These are phyloP conservation scores for Adansonia grandidieri DNA, from an alignment of 441 rosid genomes.

Conservation along the genomic window DNA sequence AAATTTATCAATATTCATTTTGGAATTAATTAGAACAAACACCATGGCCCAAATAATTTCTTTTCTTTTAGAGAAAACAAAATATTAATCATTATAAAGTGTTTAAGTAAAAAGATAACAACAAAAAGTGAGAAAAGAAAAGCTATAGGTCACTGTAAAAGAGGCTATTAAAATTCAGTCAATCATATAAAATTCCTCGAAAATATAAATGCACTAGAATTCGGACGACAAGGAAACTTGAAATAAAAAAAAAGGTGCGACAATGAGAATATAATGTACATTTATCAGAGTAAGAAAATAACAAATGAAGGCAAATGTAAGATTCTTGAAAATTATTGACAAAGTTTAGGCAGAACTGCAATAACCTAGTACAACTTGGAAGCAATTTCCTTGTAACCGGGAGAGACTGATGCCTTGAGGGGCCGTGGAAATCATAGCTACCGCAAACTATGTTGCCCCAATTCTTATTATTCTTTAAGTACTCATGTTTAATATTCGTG, in stretches of 20 bases:
- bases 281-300: not conserved
- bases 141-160: not conserved
- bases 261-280: conserved; percentile 22
- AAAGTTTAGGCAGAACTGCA: conserved; percentile 6
- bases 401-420: not conserved
- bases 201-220: not conserved
- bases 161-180: not conserved
- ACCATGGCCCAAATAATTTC: conserved; percentile 10
- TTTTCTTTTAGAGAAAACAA: not conserved
- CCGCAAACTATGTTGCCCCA: no score
- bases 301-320: not conserved
- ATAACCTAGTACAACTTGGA: conserved; percentile 9
- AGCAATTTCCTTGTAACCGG: conserved; percentile 16
- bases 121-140: not conserved
- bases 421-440: conserved; percentile 10
- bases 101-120: not conserved
- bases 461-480: no score
- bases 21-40: conserved; percentile 17
- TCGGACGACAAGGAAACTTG: not conserved
- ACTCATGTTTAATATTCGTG: no score
- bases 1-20: not conserved
- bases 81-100: not conserved
- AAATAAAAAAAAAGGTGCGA: not conserved
- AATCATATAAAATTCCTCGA: conserved; percentile 7
- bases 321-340: not conserved